Evolutionary conservation across 129 eudicot genomes (phyloP), one percentile per base, ranked within the genome.

Genomic region (Flaveria bidentis): DNA sequence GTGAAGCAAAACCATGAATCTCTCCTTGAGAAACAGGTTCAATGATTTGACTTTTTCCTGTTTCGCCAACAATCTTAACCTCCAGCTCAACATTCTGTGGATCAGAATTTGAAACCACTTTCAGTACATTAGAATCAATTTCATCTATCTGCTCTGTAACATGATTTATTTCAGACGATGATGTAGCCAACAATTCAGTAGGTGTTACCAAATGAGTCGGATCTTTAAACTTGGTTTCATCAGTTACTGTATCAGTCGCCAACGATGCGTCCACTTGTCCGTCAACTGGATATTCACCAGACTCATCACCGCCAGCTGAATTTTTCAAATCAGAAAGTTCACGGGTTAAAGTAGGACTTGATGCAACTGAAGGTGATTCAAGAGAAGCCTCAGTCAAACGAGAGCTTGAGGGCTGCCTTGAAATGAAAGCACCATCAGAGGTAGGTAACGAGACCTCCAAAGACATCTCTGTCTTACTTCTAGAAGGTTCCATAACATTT

Each of bases 181-280:
- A 78, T 28, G 78, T 87, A 20, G 99, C 92, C 94, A 86, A 86
- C 77, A 92, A 84, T 82, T 95, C 99, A 65, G 94, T 79, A 58
- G 99, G 99, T 23, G 99, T 95, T 67, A 95, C 95, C 76, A 95
- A 73, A 83, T 95, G 99, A 76, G 97, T 95, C 49, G 99, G 99
- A 83, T 88, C 96, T 84, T 86, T 89, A 80, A 89, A 95, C 88
- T 83, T 88, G 11, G 46, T 82, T 42, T 85, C 91, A 81, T 84
- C 91, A 69, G 28, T 84, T 72, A 77, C 76, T 3, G 76, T 71
- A 52, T 88, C 87, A 67, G 82, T 78, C 50, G 82, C 88, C 66
- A 84, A 26, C 2, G 87, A 55, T 20, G 73, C 64, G 64, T 88
- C 92, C 76, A 86, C 69, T 73, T 81, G 96, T 71, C 88, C 82